These are phyloP conservation scores for Candida chilensis DNA, from an alignment of 805 yeast species.

Conservation along the genomic window DNA sequence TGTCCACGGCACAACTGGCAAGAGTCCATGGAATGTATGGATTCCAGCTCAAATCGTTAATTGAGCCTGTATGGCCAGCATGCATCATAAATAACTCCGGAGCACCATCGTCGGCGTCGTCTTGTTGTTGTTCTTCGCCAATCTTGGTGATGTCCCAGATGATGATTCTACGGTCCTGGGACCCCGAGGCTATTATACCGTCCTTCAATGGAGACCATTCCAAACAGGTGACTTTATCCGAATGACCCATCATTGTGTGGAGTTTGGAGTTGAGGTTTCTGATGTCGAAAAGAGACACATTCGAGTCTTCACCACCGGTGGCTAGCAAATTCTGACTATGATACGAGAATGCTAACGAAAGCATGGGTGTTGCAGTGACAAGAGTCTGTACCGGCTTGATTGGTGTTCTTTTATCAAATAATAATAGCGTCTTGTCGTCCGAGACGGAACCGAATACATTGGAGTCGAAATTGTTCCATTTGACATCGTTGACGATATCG, in stretches of 20 bases:
- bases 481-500: conserved; percentile 66
- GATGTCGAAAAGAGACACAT: conserved; percentile 56
- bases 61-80: conserved; percentile 80
- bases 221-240: conserved; percentile 58
- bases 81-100: conserved; percentile 89
- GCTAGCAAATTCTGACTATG: conserved; percentile 54
- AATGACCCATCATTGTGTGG: conserved; percentile 77
- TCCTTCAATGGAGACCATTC: conserved; percentile 76
- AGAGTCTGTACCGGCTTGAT: conserved; percentile 12
- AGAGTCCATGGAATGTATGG: conserved; percentile 69
- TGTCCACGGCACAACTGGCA: conserved; percentile 56
- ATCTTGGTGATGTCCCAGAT: conserved; percentile 75
- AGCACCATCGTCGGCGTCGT: conserved; percentile 86
- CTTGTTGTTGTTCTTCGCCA: conserved; percentile 80
- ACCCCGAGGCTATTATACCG: conserved; percentile 70
- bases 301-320: conserved; percentile 62
- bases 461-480: conserved; percentile 52
- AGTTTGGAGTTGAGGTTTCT: conserved; percentile 38
- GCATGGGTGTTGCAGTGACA: conserved; percentile 31
- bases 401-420: conserved; percentile 43
- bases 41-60: conserved; percentile 66
- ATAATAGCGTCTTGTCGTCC: conserved; percentile 50
- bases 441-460: conserved; percentile 62
- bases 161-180: conserved; percentile 69
- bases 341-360: conserved; percentile 58